These are phyloP conservation scores for Leccinum broughii DNA, from an alignment of 768 basidiomycete genomes.

Conservation along the genomic window DNA sequence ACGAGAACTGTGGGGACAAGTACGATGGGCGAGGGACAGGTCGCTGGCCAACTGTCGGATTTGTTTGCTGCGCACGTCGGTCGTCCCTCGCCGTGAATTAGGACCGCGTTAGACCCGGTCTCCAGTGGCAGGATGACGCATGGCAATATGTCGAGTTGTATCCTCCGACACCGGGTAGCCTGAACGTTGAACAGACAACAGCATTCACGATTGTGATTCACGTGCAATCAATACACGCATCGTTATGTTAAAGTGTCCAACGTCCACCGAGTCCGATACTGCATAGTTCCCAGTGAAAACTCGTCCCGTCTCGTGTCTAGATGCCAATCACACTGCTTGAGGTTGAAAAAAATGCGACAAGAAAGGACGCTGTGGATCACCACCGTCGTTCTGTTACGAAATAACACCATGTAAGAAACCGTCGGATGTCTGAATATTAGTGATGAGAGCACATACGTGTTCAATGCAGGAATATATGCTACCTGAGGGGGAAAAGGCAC, in stretches of 20 bases:
- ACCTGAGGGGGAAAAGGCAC: slow-evolving; percentile 4
- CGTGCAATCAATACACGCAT: too few species aligned
- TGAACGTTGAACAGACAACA: too few species aligned
- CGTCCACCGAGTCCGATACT: not conserved
- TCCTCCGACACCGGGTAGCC: too few species aligned
- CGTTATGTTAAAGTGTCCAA: not conserved
- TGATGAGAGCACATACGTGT: slow-evolving; percentile 22
- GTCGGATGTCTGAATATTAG: too few species aligned
- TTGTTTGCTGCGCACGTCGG: too few species aligned
- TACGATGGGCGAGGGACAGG: too few species aligned
- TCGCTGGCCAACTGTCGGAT: too few species aligned
- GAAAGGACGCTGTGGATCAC: slow-evolving; percentile 30
- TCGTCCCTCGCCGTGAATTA: too few species aligned
- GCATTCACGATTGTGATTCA: too few species aligned
- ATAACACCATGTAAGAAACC: slow-evolving; percentile 2
- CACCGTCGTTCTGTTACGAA: slow-evolving; percentile 24
- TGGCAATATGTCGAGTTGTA: too few species aligned
- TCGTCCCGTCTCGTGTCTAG: not conserved
- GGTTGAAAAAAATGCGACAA: slow-evolving; percentile 5
- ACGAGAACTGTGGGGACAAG: not conserved
- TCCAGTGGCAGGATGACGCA: too few species aligned
- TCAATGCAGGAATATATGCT: slow-evolving; percentile 14
- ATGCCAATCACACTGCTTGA: slow-evolving; percentile 18
- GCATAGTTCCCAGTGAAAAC: slow-evolving; percentile 10
- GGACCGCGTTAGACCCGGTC: too few species aligned